Conservation (phyloP, 2,329 filamentous ascomycete genomes). For the Cryphonectria naterciae region DNA sequence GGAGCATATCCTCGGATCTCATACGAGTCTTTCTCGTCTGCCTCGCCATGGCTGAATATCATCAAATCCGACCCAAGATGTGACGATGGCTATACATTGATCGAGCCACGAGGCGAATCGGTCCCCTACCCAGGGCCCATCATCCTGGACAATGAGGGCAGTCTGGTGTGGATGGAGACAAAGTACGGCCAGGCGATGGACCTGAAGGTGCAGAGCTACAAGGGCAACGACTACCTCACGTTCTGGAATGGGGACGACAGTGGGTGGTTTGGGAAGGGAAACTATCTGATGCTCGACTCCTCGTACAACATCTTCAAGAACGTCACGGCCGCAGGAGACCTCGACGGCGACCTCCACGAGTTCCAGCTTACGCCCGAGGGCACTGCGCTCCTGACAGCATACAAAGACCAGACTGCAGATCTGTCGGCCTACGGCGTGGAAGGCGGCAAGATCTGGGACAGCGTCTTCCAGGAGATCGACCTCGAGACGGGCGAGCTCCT, state of each 20-base stretch:
- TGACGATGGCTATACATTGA: conserved; percentile 28
- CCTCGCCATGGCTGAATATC: conserved; percentile 29
- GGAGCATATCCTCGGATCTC: conserved; percentile 28
- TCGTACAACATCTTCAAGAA: conserved; percentile 30
- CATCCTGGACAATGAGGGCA: conserved; percentile 34
- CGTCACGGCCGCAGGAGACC: conserved; percentile 33
- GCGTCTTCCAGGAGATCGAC: conserved; percentile 46
- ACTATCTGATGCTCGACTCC: conserved; percentile 29
- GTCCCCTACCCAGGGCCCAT: conserved; percentile 31
- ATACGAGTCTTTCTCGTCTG: conserved; percentile 28
- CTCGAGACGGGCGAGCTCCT: conserved; percentile 41
- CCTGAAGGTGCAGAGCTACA: conserved; percentile 37
- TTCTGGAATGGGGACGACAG: conserved; percentile 39
- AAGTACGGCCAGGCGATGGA: conserved; percentile 30
- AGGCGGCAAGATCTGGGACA: conserved; percentile 40
- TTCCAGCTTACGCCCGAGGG: conserved; percentile 46
- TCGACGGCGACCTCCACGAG: conserved; percentile 46
- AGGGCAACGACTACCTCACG: conserved; percentile 40
- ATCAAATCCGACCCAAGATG: conserved; percentile 29
- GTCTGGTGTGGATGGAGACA: conserved; percentile 36
- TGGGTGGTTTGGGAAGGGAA: conserved; percentile 25
- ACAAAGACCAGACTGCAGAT: conserved; percentile 41
- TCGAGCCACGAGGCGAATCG: conserved; percentile 29
- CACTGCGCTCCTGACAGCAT: conserved; percentile 48
- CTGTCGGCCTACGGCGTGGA: conserved; percentile 37